Evolutionary conservation across 2,329 filamentous ascomycete species (phyloP), one percentile per base, ranked within the genome.

Genomic region (Balansia obtecta): DNA sequence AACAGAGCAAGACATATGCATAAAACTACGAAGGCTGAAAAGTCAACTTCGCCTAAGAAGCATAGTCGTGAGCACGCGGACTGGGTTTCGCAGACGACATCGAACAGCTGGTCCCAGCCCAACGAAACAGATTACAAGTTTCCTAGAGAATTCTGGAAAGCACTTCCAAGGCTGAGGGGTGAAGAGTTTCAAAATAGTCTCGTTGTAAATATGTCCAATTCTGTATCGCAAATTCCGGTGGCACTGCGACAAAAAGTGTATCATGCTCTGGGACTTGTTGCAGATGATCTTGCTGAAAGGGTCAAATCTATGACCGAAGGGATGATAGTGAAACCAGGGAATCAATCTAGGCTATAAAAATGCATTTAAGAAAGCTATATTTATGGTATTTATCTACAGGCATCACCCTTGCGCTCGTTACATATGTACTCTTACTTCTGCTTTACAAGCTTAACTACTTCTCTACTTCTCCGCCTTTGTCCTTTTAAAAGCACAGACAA

Each of bases 171-270:
- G 10, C 8, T 49, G 40, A 22, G 47, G 13, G 18, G 39, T 30
- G 47, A 49, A 12, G 40, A 34, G 18, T 49, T 49, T 20, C 47
- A 49, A 40, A 44, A 38, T 16, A 37, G 18, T 27, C 9, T 49
- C 11, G 40, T 49, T 30, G 40, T 44, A 5, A 49, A 49, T 15
- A 44, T 49, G 32, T n/a, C 40, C 18, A 22, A 43, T 30, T 49
- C 40, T 16, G 13, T 49, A 32, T 49, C 47, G 13, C 47, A 44
- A 15, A 30, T 38, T 44, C 47, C 47, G 9, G 13, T 4, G 15
- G 15, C 22, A 2, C 13, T 47, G 45, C 18, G 45, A 47, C 9
- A 32, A 5, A 47, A 30, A 16, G 45, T 47, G 3, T 47, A 47
- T 37, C 5, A 30, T 13, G 40, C 45, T 10, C 12, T 47, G 18